Evolutionary conservation across 768 basidiomycete genomes (phyloP), one percentile per base, ranked within the genome.

Genomic region (Kwoniella bestiolae): DNA sequence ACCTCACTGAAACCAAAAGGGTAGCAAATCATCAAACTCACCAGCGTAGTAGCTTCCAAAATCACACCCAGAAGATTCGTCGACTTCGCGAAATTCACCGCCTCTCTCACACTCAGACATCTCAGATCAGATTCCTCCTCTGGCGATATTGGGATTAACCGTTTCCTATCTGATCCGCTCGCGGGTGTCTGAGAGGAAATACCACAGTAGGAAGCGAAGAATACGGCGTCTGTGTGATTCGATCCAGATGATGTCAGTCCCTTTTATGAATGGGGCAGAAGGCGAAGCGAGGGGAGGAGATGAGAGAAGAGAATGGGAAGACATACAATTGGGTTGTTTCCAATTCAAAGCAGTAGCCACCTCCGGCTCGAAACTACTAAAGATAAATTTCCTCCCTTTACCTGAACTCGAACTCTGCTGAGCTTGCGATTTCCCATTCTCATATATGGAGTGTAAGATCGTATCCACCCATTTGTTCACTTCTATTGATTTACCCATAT

Each of bases 241-340:
- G n/a, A n/a, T n/a, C n/a, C n/a, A n/a, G n/a, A n/a, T n/a, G n/a
- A n/a, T n/a, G n/a, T n/a, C n/a, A n/a, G n/a, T 38, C 35, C 35
- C 35, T 5, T 4, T 2, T 16, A 38, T 2, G 16, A 38, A 38
- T 38, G 35, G 35, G 2, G n/a, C n/a, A n/a, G n/a, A n/a, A n/a
- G 46, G 46, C 11, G 8, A 9, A 23, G 46, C 6, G 11, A 12
- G 9, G 46, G 46, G 23, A 6, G 46, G 8, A 6, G 6, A 9
- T 6, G 9, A 23, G 23, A 47, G 46, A 6, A 23, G 23, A 21
- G 21, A 5, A 32, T 38, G 11, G 41, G 5, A 18, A 38, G 21
- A 65, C 70, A 82, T 82, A 92, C 95, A 98, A 80, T 98, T 98
- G 12, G 95, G 95, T 81, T 99, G 95, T 82, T 99, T 99, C 96